phyloP scores from a whole-genome alignment of 352 stramenopile genomes.

The Pythium utonaiense region DNA sequence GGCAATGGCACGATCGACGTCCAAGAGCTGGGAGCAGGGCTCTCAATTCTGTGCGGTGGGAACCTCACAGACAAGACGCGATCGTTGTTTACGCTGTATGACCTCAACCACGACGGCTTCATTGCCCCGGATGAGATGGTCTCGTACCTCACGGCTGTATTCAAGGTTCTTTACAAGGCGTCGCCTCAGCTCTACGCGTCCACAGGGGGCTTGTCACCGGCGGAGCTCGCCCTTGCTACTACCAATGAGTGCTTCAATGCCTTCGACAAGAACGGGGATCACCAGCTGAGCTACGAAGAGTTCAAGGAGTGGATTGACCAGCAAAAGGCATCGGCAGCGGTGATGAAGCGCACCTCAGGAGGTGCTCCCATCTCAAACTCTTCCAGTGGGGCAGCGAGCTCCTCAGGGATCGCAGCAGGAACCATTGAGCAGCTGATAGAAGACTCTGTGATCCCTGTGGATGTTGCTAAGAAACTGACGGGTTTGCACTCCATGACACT shows the following conservation, averaged over 20 bases:
- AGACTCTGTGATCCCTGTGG: slow-evolving; percentile 45
- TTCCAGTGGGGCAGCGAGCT: neutral
- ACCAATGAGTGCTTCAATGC: slow-evolving; percentile 70
- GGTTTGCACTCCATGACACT: slow-evolving; percentile 58
- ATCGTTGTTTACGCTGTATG: slow-evolving; percentile 82
- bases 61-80: slow-evolving; percentile 63
- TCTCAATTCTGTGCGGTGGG: slow-evolving; percentile 87
- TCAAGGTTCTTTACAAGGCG: slow-evolving; percentile 85
- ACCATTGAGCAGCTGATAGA: neutral
- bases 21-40: slow-evolving; percentile 75
- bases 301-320: slow-evolving; percentile 74
- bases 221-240: slow-evolving; percentile 69
- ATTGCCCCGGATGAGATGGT: slow-evolving; percentile 82
- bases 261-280: slow-evolving; percentile 77
- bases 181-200: slow-evolving; percentile 54
- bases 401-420: neutral
- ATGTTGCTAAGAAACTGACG: slow-evolving; percentile 69
- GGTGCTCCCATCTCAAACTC: neutral
- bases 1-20: slow-evolving; percentile 80
- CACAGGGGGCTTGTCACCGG: slow-evolving; percentile 44
- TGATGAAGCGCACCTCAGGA: neutral
- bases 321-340: slow-evolving; percentile 31
- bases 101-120: slow-evolving; percentile 77
- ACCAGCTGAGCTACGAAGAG: slow-evolving; percentile 75
- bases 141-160: slow-evolving; percentile 79